phyloP scores from a whole-genome alignment of 2,329 filamentous ascomycete species.

The Bipolaris sorokiniana region DNA sequence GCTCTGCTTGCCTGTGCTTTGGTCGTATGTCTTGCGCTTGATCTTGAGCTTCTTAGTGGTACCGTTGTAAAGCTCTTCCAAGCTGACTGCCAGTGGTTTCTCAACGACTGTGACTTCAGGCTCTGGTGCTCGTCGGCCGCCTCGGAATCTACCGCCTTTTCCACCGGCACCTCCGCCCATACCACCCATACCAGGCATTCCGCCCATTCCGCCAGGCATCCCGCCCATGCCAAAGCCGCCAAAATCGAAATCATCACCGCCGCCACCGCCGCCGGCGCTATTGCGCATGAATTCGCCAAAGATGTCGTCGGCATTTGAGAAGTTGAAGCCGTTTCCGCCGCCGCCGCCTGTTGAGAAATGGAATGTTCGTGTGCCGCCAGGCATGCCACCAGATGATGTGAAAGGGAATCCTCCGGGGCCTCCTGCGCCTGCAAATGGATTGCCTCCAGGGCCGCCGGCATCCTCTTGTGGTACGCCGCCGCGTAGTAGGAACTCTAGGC shows the following conservation, averaged over 20 bases:
- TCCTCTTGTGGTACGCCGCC: constrained; percentile 72
- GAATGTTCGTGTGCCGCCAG: constrained; percentile 64
- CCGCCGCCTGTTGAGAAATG: constrained; percentile 66
- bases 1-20: constrained; percentile 76
- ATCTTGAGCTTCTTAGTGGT: constrained; percentile 98
- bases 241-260: constrained; percentile 60
- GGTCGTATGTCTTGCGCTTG: constrained; percentile 92
- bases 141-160: constrained; percentile 47
- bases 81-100: constrained; percentile 75
- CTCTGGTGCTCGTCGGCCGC: constrained; percentile 60
- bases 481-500: constrained; percentile 87
- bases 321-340: constrained; percentile 72
- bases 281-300: constrained; percentile 82
- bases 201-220: constrained; percentile 40
- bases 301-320: constrained; percentile 82
- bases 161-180: constrained; percentile 56
- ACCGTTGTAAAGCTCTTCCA: constrained; percentile 89
- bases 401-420: constrained; percentile 57
- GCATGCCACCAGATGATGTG: constrained; percentile 64
- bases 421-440: constrained; percentile 52
- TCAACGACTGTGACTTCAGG: constrained; percentile 92
- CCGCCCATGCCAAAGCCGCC: constrained; percentile 51
- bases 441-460: constrained; percentile 43
- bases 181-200: constrained; percentile 38
- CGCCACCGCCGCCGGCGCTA: constrained; percentile 57